A percentile compares a stretch with the other conserved stretches of the same genome.
phyloP scores from a whole-genome alignment of 176 grass and related monocot species.

The Aegilops umbellulata region DNA sequence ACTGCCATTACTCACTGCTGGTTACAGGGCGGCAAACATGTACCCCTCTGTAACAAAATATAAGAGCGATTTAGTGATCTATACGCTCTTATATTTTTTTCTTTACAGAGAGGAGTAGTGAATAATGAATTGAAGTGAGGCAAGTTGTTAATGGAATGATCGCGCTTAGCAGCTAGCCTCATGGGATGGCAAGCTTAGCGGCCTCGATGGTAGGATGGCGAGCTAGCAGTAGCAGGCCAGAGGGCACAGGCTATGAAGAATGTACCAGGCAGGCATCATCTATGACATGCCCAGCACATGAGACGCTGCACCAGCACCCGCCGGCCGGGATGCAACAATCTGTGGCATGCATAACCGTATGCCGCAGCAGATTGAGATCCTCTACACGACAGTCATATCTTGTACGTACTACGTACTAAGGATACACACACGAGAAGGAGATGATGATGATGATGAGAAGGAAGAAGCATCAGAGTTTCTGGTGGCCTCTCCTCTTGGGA shows the following conservation, averaged over 20 bases:
- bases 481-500: too few species aligned
- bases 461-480: background rate
- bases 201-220: background rate
- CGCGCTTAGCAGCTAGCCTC: background rate
- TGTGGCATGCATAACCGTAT: background rate
- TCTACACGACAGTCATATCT: background rate
- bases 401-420: background rate
- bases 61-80: too few species aligned
- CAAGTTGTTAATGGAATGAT: constrained; percentile 10
- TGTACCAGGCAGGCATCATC: background rate
- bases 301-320: background rate
- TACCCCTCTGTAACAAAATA: too few species aligned
- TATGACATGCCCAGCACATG: constrained; percentile 34
- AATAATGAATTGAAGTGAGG: background rate
- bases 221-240: background rate
- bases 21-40: too few species aligned
- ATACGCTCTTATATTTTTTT: background rate
- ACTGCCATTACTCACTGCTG: background rate
- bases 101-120: background rate
- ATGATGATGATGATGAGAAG: background rate
- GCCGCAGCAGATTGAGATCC: background rate
- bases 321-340: background rate
- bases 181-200: background rate
- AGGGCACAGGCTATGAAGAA: constrained; percentile 13
- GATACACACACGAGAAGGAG: background rate